Base-by-base conservation (phyloP, 2,329 filamentous ascomycete genomes). In the Dendrostoma leiphaemia region DNA sequence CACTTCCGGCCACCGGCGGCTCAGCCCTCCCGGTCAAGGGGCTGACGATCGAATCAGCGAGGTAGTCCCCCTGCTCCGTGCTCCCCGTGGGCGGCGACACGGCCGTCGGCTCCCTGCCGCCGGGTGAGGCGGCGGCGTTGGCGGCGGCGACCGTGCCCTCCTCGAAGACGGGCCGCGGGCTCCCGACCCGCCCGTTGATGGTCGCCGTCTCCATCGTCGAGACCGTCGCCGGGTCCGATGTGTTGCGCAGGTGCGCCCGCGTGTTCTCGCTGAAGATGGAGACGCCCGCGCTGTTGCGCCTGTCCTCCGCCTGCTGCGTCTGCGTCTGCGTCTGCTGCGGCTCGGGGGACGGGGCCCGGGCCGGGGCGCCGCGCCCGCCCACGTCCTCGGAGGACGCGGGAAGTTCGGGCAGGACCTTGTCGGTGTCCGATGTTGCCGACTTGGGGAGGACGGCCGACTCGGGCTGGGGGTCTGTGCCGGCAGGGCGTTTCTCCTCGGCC, bases 221-320 rank as follows among this genome's bases (percentile, higher is more conserved):
- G 23, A 75, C 69, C 2, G 71, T 75, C 1, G 65, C 64, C 1
- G 56, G 56, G 56, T 74, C 71, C 63, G 74, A 76, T 41, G 72
- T 65, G 35, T 75, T 69, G 2, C 75, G 68, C 50, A 75, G 59
- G 53, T 77, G 75, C 10, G 66, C 56, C 12, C 67, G 60, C 21
- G 76, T 71, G 9, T 68, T 65, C 34, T 75, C 72, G 60, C 70
- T 75, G 26, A 77, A 58, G 28, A 67, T 67, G 15, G 73, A 76
- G 15, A 76, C 62, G 48, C 68, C 71, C n/a, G 73, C 75, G 32
- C 66, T 64, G 24, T 70, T 62, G 41, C 63, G 62, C 24, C n/a
- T 44, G 12, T 34, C 19, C 29, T 17, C 3, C 10, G 44, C 28
- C 7, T 46, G 28, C 19, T 31, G 9, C 26, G n/a, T 32, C 28